These are phyloP conservation scores for Botrytis elliptica DNA, from an alignment of 2,329 filamentous ascomycete genomes.

Conservation along the genomic window DNA sequence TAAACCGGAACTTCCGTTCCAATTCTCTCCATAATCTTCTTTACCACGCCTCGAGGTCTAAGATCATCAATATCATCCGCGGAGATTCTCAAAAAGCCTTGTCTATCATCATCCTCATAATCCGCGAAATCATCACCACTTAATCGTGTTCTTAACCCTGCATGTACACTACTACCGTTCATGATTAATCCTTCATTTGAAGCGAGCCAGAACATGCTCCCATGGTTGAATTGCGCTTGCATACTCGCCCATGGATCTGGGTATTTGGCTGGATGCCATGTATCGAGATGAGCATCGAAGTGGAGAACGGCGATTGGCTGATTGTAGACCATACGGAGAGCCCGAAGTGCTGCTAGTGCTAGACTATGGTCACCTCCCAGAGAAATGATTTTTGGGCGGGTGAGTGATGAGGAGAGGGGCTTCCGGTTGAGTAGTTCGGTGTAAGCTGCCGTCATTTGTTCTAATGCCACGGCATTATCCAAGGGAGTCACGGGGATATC, in stretches of 20 bases:
- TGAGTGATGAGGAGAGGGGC: constrained; percentile 32
- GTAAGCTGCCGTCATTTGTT: constrained; percentile 65
- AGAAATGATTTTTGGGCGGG: constrained; percentile 52
- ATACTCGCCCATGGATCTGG: constrained; percentile 70
- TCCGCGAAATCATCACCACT: constrained; percentile 63
- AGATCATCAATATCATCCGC: constrained; percentile 86
- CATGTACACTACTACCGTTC: constrained; percentile 75
- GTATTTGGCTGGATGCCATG: constrained; percentile 59
- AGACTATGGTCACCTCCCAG: constrained; percentile 74
- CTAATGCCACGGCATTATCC: constrained; percentile 77
- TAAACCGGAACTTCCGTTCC: constrained; percentile 78
- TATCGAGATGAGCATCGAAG: constrained; percentile 58
- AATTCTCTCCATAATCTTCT: constrained; percentile 67
- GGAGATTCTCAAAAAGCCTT: constrained; percentile 79
- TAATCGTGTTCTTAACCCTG: constrained; percentile 76
- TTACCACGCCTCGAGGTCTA: constrained; percentile 68
- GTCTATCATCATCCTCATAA: constrained; percentile 68
- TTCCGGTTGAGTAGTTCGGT: constrained; percentile 34
- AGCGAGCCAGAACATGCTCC: constrained; percentile 89
- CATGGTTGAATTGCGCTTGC: constrained; percentile 79
- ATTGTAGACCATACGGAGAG: constrained; percentile 61
- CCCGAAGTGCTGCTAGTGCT: constrained; percentile 66
- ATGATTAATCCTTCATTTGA: constrained; percentile 75
- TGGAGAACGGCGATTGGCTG: constrained; percentile 67
- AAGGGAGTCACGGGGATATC: constrained; percentile 86